A percentile compares a stretch with the other conserved stretches of the same genome.
Conservation (phyloP, 495 filamentous ascomycete genomes). For the Haplographium delicatum region DNA sequence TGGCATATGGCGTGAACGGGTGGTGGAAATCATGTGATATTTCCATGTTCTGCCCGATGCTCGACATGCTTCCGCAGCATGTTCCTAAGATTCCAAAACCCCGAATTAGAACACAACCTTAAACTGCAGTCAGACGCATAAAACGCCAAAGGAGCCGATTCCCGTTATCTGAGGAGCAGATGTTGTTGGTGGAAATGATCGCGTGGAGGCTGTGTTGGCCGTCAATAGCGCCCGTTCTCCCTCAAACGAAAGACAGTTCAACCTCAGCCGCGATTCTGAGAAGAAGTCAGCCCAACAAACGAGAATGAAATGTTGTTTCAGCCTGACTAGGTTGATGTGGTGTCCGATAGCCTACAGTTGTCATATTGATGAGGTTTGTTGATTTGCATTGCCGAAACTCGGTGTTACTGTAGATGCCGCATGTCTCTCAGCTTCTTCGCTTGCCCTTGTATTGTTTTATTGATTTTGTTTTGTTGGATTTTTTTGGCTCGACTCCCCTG, state of each 20-base stretch:
- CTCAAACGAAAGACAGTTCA: constrained; percentile 1
- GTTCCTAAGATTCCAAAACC: neutral
- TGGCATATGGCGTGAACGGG: constrained; percentile 85
- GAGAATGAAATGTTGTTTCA: neutral
- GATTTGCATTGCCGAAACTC: no score
- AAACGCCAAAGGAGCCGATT: neutral
- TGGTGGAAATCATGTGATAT: constrained; percentile 61
- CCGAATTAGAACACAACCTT: neutral
- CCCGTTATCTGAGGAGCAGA: neutral
- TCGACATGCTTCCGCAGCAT: neutral
- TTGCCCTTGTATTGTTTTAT: no score
- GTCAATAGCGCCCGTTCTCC: constrained; percentile 3
- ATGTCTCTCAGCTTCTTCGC: no score
- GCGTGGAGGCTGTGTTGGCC: constrained; percentile 10
- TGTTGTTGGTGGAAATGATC: neutral
- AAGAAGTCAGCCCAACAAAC: no score
- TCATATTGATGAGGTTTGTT: no score
- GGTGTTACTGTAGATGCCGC: no score
- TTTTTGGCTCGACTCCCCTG: no score
- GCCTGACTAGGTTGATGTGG: neutral
- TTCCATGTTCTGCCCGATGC: neutral
- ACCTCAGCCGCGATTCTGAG: no score
- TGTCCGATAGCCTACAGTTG: no score
- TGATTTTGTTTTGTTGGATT: no score
- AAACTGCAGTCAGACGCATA: neutral